These are phyloP conservation scores for Leccinum variicolor DNA, from an alignment of 768 basidiomycete genomes.

Conservation along the genomic window DNA sequence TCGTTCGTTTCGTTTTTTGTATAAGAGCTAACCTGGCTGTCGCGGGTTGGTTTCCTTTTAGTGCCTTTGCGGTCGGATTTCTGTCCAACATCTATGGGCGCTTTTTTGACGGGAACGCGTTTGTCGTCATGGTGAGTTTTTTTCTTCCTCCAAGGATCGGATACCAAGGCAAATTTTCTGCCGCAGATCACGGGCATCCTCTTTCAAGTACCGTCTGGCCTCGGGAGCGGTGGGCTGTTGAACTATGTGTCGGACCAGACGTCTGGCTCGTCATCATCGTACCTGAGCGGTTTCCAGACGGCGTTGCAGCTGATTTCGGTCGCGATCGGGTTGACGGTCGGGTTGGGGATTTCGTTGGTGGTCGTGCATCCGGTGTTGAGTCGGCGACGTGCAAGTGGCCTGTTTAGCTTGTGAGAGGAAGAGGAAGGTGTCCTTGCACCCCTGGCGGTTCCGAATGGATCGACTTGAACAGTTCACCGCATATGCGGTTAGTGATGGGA, in stretches of 20 bases:
- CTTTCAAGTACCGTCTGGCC: conserved; percentile 81
- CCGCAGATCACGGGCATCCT: conserved; percentile 68
- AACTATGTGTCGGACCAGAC: conserved; percentile 59
- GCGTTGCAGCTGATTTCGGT: conserved; percentile 76
- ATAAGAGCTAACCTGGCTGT: neutral
- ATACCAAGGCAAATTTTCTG: neutral
- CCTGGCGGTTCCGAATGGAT: neutral
- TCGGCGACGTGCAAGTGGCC: conserved; percentile 51
- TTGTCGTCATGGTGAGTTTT: conserved; percentile 70
- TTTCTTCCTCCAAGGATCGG: neutral
- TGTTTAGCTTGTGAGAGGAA: conserved; percentile 54
- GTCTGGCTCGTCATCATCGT: conserved; percentile 50
- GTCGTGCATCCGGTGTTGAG: conserved; percentile 64
- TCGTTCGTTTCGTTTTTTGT: neutral
- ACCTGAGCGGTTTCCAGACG: conserved; percentile 69
- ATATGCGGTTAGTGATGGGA: neutral
- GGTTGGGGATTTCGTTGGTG: conserved; percentile 66
- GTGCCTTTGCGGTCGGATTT: conserved; percentile 78
- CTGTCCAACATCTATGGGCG: conserved; percentile 76
- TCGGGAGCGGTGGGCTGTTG: conserved; percentile 77
- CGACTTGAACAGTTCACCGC: neutral
- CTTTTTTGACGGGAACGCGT: conserved; percentile 69
- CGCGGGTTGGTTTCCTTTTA: conserved; percentile 13
- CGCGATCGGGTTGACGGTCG: conserved; percentile 76
- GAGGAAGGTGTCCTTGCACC: neutral